Base-by-base conservation (phyloP, 1,139 yeast species). In the Zygosaccharomyces sapae region DNA sequence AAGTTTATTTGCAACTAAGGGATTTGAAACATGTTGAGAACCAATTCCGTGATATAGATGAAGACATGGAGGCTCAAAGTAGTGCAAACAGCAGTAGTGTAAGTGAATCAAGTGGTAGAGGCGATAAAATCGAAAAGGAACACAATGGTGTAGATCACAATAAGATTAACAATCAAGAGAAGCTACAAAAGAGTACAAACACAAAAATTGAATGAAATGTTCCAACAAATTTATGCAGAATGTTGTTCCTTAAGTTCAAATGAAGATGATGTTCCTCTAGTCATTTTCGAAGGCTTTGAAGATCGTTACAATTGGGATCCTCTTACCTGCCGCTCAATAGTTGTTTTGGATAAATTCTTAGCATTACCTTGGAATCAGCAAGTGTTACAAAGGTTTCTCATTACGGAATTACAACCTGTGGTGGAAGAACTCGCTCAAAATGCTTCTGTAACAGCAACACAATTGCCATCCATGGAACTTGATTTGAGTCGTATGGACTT, bases 351-450 rank as follows among this genome's bases (percentile, higher is more conserved):
- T 24, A 46, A 45, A 13, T 55, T 57, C 30, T 34, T 56, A 10
- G 47, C 60, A 3, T 38, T 56, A 0, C 61, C 61, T 3, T 56
- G 59, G 60, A 52, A 53, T 20, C 48, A 50, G 27, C 49, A 53
- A 16, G 37, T 56, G 4, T 52, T 54, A 25, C 54, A 54, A 44
- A 48, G 38, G 22, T 33, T 20, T 22, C 27, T 48, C 25, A 33
- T 38, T 19, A 37, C 49, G 25, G 49, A 44, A 22, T 33, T 51
- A 34, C 50, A 44, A 13, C 31, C 43, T 19, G 38, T 44, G 13
- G 43, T 46, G 8, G 46, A 42, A 24, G 41, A 33, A 27, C 45
- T 46, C 5, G 46, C 52, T 12, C 47, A 47, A 19, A 41, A 38
- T 16, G 43, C 52, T 10, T 46, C 52, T n/a, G 39, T 46, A 33